These are phyloP conservation scores for Metschnikowia orientalis DNA, from an alignment of 805 yeast genomes.

Conservation along the genomic window DNA sequence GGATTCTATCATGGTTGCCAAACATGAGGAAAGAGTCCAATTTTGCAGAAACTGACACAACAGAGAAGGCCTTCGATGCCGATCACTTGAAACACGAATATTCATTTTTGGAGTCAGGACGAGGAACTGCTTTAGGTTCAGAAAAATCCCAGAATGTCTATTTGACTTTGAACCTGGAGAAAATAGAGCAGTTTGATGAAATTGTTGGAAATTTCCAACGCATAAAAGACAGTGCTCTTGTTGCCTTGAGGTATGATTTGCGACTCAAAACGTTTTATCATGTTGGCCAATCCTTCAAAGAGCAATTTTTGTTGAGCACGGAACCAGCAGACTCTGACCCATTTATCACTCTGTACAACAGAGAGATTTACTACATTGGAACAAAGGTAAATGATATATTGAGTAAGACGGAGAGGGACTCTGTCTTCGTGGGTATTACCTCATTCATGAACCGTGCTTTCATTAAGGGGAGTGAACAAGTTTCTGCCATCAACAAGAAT, in stretches of 20 bases:
- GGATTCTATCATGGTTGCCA: constrained; percentile 63
- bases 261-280: constrained; percentile 50
- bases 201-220: constrained; percentile 30
- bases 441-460: constrained; percentile 47
- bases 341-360: constrained; percentile 47
- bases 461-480: constrained; percentile 48
- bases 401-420: constrained; percentile 28
- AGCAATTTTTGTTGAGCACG: constrained; percentile 48
- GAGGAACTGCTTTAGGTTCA: constrained; percentile 16
- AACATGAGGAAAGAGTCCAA: constrained; percentile 40
- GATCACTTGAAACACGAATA: constrained; percentile 38
- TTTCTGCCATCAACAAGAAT: constrained; percentile 48
- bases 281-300: constrained; percentile 45
- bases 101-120: constrained; percentile 40
- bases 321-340: constrained; percentile 61
- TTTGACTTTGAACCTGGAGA: constrained; percentile 31
- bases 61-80: constrained; percentile 18
- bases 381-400: constrained; percentile 35
- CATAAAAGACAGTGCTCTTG: constrained; percentile 35
- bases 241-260: constrained; percentile 55
- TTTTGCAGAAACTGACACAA: constrained; percentile 18
- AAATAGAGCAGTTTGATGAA: constrained; percentile 33
- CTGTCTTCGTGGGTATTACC: constrained; percentile 45
- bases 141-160: constrained; percentile 27
- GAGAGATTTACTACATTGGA: constrained; percentile 44